Percentiles rank a stretch among this genome's conserved stretches.
phyloP scores from a whole-genome alignment of 441 rosid genomes.

The Euphorbia celastroides region DNA sequence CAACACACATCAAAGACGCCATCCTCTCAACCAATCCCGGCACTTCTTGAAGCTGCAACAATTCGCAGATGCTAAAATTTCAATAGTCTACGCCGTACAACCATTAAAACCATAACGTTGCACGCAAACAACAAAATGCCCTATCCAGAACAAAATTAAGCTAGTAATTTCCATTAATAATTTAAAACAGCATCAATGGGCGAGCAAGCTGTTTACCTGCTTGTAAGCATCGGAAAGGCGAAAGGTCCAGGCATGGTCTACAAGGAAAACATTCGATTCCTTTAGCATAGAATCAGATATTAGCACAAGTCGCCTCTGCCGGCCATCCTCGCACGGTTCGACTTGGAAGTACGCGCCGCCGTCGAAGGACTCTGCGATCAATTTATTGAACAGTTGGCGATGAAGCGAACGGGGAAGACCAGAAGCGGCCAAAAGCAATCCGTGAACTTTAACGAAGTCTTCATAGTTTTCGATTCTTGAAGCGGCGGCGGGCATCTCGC shows the following conservation, averaged over 20 bases:
- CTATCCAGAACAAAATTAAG: not conserved
- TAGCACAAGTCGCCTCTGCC: slow-evolving; percentile 62
- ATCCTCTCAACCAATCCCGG: slow-evolving; percentile 88
- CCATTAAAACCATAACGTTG: slow-evolving; percentile 2
- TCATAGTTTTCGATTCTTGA: slow-evolving; percentile 47
- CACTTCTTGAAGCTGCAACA: slow-evolving; percentile 68
- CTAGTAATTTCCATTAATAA: not conserved
- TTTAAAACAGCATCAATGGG: not conserved
- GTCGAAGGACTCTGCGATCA: slow-evolving; percentile 66
- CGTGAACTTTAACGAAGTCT: slow-evolving; percentile 77
- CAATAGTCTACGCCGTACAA: not conserved
- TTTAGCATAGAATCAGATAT: slow-evolving; percentile 52
- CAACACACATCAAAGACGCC: slow-evolving; percentile 88
- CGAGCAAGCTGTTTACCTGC: slow-evolving; percentile 36
- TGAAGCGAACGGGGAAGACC: slow-evolving; percentile 71
- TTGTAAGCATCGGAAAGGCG: slow-evolving; percentile 77
- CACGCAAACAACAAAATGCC: not conserved
- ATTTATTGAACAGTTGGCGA: slow-evolving; percentile 57
- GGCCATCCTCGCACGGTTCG: slow-evolving; percentile 58
- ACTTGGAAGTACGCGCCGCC: slow-evolving; percentile 75
- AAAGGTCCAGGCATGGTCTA: slow-evolving; percentile 97
- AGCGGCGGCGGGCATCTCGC: slow-evolving; percentile 5
- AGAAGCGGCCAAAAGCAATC: slow-evolving; percentile 68
- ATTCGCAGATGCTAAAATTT: slow-evolving; percentile 16
- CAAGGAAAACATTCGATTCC: slow-evolving; percentile 69